Evolutionary conservation across 495 filamentous ascomycete species (phyloP), one percentile per base, ranked within the genome.

Genomic region (Talaromyces stipitatus): DNA sequence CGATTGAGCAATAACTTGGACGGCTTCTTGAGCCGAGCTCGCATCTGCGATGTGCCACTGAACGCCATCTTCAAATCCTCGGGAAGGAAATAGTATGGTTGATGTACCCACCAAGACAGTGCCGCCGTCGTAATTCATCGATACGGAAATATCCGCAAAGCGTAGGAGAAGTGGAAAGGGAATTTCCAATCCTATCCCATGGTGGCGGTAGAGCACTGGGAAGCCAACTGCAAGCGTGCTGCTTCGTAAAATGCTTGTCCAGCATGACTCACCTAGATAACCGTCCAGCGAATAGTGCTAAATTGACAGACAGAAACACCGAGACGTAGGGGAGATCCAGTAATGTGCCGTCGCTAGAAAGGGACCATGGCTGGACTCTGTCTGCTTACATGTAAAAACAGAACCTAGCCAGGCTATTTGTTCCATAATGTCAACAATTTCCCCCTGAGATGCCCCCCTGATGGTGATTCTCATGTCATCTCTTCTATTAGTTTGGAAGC

Each of bases 111-210:
- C 47, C 24, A 50, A 29, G 6, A 50, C 1, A 50, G 47, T 29
- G 11, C 47, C 50, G 50, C 30, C 50, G 16, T 36, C 50, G 16
- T 36, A 33, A 9, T 54, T n/a, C 20, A 54, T 54, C 9, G 28
- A 54, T 23, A 54, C 30, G 11, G 30, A 54, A 33, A 50, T 50
- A 50, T 50, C 47, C 12, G 47, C 47, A 18, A 54, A 33, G 20
- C 50, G 50, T 33, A 54, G 30, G 9, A 54, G 50, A 33, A 54
- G 27, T 36, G 50, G 30, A 24, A 54, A 54, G 10, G 50, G 50
- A 12, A 54, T 54, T 20, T 54, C 50, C n/a, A 54, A 22, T 20
- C 50, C 50, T 32, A 54, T 11, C 12, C 50, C 28, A 33, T 54
- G 28, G 18, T 6, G n/a, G 2, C 50, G 50, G 2, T 10, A 8